A percentile compares a stretch with the other conserved stretches of the same genome.
Conservation (phyloP, 208 protist species). For the Phytomonas serpens region DNA sequence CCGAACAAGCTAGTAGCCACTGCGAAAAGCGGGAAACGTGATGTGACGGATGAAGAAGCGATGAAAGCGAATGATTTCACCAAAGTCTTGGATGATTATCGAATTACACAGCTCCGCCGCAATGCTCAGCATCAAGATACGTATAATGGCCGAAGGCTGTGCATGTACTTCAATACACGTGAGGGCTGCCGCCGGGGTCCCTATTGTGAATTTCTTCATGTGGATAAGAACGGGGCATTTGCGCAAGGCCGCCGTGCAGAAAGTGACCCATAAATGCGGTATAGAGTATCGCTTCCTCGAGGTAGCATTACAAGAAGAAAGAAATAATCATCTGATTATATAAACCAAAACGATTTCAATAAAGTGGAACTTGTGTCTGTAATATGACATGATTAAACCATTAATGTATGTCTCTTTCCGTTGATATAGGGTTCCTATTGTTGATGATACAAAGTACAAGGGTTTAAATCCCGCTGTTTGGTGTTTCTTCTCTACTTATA, state of each 20-base stretch:
- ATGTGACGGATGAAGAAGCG: slow-evolving; percentile 11
- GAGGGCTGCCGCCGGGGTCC: slow-evolving; percentile 60
- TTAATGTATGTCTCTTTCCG: background rate
- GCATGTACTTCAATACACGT: slow-evolving; percentile 51
- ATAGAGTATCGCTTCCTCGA: background rate
- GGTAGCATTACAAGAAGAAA: background rate
- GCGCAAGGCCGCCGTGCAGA: slow-evolving; percentile 9
- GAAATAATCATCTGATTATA: background rate
- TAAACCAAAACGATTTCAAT: background rate
- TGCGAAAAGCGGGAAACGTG: background rate
- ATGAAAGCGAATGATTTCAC: slow-evolving; percentile 8
- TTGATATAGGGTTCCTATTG: background rate
- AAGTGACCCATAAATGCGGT: background rate
- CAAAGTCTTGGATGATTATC: slow-evolving; percentile 54
- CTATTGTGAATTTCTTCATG: slow-evolving; percentile 56
- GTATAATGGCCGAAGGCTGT: slow-evolving; percentile 27
- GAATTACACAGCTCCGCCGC: slow-evolving; percentile 56
- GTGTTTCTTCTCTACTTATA: background rate
- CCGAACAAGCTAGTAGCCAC: background rate
- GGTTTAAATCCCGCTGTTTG: background rate
- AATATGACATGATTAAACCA: background rate
- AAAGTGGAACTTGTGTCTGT: background rate
- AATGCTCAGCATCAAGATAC: slow-evolving; percentile 66
- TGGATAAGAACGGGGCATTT: slow-evolving; percentile 31
- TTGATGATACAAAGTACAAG: background rate